Base-by-base conservation (phyloP, 108 stramenopile genomes). In the Pelagomonas calceolata region DNA sequence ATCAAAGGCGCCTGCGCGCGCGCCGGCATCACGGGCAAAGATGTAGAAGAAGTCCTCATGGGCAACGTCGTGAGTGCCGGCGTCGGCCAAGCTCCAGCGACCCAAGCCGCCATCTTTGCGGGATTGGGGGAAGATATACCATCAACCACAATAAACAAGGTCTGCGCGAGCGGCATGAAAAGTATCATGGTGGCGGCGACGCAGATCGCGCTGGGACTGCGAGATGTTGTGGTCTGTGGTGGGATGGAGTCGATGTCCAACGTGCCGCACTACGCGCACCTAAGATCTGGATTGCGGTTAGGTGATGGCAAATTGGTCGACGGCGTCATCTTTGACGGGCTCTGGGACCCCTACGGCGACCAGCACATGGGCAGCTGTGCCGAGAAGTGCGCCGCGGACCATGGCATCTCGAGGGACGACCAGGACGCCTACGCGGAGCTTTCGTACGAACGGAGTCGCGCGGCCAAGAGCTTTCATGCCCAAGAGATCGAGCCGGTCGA, bases 231-330 rank as follows among this genome's bases (percentile, higher is more conserved):
- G 43, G 70, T 96, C 45, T 90, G 93, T 0, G 97, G 98, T 30
- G 98, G 98, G 7, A 89, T 97, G 81, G 98, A 98, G 87, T 86
- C 85, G 74, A 98, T 98, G 98, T 84, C 86, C 63, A 94, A 98
- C 73, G 84, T 90, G 63, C 98, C 98, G 0, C 92, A 98, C 76
- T 96, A 95, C 85, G 77, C 97, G 15, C 76, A 68, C 37, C 83
- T 79, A 65, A 87, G 87, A 65, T 75, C 78, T 63, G 93, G 92
- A 17, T 83, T 77, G 12, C 69, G 83, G 12, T 82, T 95, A 0
- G 98, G 93, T 0, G 71, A 89, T 75, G 67, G 74, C 32, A 76
- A 77, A 74, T 77, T 92, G 5, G 39, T 90, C 30, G 94, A 94
- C 78, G 92, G 92, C 43, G 78, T 94, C 68, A 75, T 96, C 45